phyloP scores from a whole-genome alignment of 1,284 basidiomycete genomes.

The Ganoderma resinaceum region DNA sequence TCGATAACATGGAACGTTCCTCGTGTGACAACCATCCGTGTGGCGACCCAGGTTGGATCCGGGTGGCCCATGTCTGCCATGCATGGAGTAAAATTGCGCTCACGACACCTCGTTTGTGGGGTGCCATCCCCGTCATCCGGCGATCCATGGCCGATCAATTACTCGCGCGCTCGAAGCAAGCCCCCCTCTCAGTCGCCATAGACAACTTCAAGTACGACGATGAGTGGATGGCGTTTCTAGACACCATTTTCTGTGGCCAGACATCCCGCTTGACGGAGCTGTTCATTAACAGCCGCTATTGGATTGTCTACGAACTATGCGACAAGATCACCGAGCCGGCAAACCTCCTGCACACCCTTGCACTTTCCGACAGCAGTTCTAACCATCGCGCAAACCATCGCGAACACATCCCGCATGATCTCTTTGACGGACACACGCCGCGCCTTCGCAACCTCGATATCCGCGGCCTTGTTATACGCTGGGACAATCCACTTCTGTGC shows the following conservation, averaged over 20 bases:
- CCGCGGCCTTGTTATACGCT: conserved; percentile 8
- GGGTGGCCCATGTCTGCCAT: no score
- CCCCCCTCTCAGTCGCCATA: no score
- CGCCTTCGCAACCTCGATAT: conserved; percentile 18
- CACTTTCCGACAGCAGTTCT: not conserved
- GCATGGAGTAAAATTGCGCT: no score
- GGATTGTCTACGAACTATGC: conserved; percentile 4
- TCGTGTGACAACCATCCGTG: no score
- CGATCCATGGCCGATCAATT: no score
- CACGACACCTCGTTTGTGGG: no score
- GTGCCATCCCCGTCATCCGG: no score
- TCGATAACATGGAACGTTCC: no score
- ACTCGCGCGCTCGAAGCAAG: no score
- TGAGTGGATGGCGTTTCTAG: conserved; percentile 7
- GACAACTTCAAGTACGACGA: no score
- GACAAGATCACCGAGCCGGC: conserved; percentile 11
- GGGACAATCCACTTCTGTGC: conserved; percentile 14
- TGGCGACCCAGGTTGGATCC: no score
- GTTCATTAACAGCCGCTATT: conserved; percentile 1
- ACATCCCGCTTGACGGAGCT: conserved; percentile 3
- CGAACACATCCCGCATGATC: not conserved
- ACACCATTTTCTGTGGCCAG: conserved; percentile 1
- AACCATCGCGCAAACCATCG: not conserved
- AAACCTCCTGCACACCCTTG: conserved; percentile 8
- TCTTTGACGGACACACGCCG: conserved; percentile 5